These are phyloP conservation scores for Noccaea caerulescens DNA, from an alignment of 345 rosid species.

Conservation along the genomic window DNA sequence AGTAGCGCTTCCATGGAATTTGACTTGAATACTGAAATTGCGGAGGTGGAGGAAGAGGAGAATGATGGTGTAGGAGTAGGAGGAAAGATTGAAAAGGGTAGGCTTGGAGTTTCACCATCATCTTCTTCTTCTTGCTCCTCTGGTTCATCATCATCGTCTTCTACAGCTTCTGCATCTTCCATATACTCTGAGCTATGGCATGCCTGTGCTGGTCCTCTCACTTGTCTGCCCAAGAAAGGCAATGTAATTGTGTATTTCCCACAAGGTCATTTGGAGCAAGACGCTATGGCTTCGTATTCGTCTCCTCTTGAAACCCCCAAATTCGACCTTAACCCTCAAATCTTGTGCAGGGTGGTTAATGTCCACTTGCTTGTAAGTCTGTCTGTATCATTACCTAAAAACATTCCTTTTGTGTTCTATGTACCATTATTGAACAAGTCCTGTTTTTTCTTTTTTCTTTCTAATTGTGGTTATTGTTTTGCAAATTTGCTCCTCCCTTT, in stretches of 20 bases:
- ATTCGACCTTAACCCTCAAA: slow-evolving; percentile 68
- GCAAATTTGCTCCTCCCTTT: slow-evolving; percentile 8
- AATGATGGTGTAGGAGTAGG: slow-evolving; percentile 47
- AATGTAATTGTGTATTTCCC: slow-evolving; percentile 82
- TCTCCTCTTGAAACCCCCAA: slow-evolving; percentile 56
- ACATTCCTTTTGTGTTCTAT: slow-evolving; percentile 25
- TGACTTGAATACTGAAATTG: slow-evolving; percentile 83
- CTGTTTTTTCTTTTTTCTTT: slow-evolving; percentile 1
- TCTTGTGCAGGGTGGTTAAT: slow-evolving; percentile 71
- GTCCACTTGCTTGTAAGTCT: slow-evolving; percentile 72
- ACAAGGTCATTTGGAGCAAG: slow-evolving; percentile 86
- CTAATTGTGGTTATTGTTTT: slow-evolving; percentile 36
- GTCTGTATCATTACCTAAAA: slow-evolving; percentile 23
- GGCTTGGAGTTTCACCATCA: slow-evolving; percentile 46
- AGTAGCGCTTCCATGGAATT: slow-evolving; percentile 66
- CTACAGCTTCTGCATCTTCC: slow-evolving; percentile 57
- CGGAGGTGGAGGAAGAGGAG: slow-evolving; percentile 64
- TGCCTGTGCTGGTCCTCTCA: slow-evolving; percentile 92
- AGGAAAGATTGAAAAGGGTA: slow-evolving; percentile 45
- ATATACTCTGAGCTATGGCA: slow-evolving; percentile 87
- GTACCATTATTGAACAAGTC: slow-evolving; percentile 35
- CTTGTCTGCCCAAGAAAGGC: slow-evolving; percentile 79
- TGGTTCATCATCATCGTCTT: slow-evolving; percentile 59
- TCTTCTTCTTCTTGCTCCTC: slow-evolving; percentile 66
- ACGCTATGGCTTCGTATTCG: slow-evolving; percentile 47